phyloP scores from a whole-genome alignment of 176 grass and related monocot species.

The Paspalum notatum region DNA sequence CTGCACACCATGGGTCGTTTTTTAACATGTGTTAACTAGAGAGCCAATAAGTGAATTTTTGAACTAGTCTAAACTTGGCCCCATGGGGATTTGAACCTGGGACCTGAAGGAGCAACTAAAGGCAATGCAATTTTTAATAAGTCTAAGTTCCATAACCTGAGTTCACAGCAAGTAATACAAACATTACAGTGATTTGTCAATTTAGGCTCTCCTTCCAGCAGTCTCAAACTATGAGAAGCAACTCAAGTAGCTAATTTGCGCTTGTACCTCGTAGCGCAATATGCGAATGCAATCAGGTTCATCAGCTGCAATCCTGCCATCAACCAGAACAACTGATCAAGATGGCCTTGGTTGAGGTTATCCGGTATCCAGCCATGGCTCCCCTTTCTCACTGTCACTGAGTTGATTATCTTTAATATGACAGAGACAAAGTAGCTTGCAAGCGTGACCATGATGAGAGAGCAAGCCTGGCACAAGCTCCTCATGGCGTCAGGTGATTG shows the following conservation, averaged over 20 bases:
- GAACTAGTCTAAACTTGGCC: no score
- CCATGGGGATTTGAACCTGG: no score
- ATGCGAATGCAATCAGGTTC: slow-evolving; percentile 6
- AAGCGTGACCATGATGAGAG: background rate
- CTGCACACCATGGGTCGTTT: no score
- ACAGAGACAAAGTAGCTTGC: slow-evolving; percentile 13
- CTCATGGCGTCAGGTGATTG: slow-evolving; percentile 33
- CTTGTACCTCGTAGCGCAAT: slow-evolving; percentile 17
- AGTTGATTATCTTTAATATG: background rate
- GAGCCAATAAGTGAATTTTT: no score
- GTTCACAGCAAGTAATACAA: background rate
- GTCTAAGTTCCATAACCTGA: no score
- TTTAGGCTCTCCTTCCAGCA: background rate
- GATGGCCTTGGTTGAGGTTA: slow-evolving; percentile 12
- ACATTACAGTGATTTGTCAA: background rate
- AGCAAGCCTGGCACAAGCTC: slow-evolving; percentile 27
- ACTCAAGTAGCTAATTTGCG: slow-evolving; percentile 4
- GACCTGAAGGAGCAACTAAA: no score
- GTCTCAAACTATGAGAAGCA: background rate
- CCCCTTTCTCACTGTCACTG: background rate
- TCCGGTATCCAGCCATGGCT: slow-evolving; percentile 20
- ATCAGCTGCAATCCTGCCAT: slow-evolving; percentile 27
- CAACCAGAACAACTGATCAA: slow-evolving; percentile 24
- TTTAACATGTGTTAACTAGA: no score
- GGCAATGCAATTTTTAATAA: no score